phyloP scores from a whole-genome alignment of 352 stramenopile species.

The Phytophthora melonis region DNA sequence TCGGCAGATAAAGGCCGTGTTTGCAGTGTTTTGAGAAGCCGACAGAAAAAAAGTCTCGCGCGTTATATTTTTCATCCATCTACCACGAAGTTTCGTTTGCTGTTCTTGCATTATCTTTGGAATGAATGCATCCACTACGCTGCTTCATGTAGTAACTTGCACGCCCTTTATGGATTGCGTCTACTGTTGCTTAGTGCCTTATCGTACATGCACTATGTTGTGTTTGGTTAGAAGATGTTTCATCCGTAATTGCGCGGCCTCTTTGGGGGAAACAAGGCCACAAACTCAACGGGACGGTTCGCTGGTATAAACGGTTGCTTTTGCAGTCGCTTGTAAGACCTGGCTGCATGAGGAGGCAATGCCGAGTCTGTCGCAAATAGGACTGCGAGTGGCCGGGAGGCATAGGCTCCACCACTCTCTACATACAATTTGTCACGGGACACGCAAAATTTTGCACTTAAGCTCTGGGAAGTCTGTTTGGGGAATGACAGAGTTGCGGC shows the following conservation, averaged over 20 bases:
- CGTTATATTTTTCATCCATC: background rate
- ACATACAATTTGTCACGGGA: slow-evolving; percentile 9
- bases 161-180: too few relatives aligned
- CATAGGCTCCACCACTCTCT: background rate
- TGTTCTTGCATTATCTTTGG: background rate
- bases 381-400: slow-evolving; percentile 57
- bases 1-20: slow-evolving; percentile 17
- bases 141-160: too few relatives aligned
- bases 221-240: slow-evolving; percentile 48
- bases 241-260: slow-evolving; percentile 85
- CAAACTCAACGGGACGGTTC: slow-evolving; percentile 88
- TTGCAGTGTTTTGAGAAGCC: slow-evolving; percentile 19
- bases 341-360: slow-evolving; percentile 62
- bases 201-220: background rate
- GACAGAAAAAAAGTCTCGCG: slow-evolving; percentile 14
- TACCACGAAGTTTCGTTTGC: background rate
- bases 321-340: slow-evolving; percentile 90
- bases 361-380: slow-evolving; percentile 89
- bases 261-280: slow-evolving; percentile 68
- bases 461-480: slow-evolving; percentile 9
- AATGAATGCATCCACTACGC: too few relatives aligned
- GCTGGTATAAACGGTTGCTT: slow-evolving; percentile 88
- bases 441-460: background rate
- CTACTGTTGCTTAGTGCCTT: background rate
- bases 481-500: slow-evolving; percentile 11